A percentile compares a stretch with the other conserved stretches of the same genome.
These are phyloP conservation scores for Arachis stenosperma DNA, from an alignment of 306 rosid genomes.

Conservation along the genomic window DNA sequence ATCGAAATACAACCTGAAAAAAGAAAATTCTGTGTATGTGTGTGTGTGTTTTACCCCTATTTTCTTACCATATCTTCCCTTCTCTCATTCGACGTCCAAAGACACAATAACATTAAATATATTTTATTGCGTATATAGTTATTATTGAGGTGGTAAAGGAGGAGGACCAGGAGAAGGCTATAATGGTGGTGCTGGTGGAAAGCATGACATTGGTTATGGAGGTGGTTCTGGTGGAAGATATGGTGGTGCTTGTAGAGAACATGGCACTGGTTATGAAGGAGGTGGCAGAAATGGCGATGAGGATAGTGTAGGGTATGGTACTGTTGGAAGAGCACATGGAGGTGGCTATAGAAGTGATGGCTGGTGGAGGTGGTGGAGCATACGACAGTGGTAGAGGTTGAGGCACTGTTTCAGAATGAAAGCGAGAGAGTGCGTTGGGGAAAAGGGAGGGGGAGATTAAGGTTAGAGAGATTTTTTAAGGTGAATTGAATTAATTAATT, in stretches of 20 bases:
- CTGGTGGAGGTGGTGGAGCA: slow-evolving; percentile 48
- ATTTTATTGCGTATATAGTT: no score
- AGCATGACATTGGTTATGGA: slow-evolving; percentile 40
- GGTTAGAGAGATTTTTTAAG: no score
- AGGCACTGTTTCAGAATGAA: no score
- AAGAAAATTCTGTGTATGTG: no score
- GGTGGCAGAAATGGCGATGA: slow-evolving; percentile 41
- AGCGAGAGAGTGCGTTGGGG: no score
- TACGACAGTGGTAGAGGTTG: slow-evolving; percentile 20
- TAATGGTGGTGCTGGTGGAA: slow-evolving; percentile 46
- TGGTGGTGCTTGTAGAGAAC: slow-evolving; percentile 39
- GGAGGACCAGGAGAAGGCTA: slow-evolving; percentile 38
- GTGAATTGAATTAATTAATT: no score
- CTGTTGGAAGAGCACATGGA: slow-evolving; percentile 42
- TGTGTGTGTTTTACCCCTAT: no score
- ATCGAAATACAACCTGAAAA: no score
- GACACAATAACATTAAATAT: no score
- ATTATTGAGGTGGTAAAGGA: slow-evolving; percentile 38
- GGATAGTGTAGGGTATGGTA: slow-evolving; percentile 38
- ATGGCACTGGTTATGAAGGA: slow-evolving; percentile 26
- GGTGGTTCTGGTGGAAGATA: slow-evolving; percentile 52
- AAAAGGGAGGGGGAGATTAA: no score
- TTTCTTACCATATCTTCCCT: no score
- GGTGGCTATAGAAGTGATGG: slow-evolving; percentile 48
- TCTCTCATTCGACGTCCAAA: no score